These are phyloP conservation scores for Diplodia scrobiculata DNA, from an alignment of 2,329 filamentous ascomycete genomes.

Conservation along the genomic window DNA sequence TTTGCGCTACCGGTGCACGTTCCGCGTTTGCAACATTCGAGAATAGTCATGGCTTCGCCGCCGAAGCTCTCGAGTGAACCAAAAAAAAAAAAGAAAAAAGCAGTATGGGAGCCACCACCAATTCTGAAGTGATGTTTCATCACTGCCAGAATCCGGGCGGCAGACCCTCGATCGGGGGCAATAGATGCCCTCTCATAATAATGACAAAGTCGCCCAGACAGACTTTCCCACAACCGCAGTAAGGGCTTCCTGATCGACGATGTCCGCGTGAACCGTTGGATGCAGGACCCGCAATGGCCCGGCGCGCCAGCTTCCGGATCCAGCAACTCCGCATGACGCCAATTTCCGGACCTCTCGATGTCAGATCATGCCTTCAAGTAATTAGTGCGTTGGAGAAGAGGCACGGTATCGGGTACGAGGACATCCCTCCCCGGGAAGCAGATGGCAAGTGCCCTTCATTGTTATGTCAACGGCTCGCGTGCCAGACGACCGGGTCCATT, in stretches of 20 bases:
- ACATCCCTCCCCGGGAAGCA: not conserved
- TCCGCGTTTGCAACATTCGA: not conserved
- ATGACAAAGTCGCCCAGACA: not conserved
- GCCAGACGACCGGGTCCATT: not conserved
- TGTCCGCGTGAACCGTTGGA: not conserved
- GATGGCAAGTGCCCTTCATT: not conserved
- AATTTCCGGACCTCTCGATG: not conserved
- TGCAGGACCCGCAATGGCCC: not conserved
- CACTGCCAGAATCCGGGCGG: not conserved
- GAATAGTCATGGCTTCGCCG: not conserved
- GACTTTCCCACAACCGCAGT: not conserved
- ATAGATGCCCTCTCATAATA: not conserved
- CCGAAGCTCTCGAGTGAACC: not conserved
- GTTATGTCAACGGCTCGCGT: not conserved
- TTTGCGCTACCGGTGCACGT: not conserved
- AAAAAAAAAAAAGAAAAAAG: not conserved
- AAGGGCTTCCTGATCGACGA: not conserved
- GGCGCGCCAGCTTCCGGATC: not conserved
- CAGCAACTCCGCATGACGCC: not conserved
- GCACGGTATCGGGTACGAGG: not conserved
- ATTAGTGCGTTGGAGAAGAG: not conserved
- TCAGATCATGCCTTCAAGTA: not conserved
- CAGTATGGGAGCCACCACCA: not conserved
- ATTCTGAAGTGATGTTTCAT: not conserved
- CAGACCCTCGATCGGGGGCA: not conserved